Percentiles rank a stretch among this genome's conserved stretches.
phyloP scores from a whole-genome alignment of 2,329 filamentous ascomycete species.

The Magnaporthiopsis incrustans region DNA sequence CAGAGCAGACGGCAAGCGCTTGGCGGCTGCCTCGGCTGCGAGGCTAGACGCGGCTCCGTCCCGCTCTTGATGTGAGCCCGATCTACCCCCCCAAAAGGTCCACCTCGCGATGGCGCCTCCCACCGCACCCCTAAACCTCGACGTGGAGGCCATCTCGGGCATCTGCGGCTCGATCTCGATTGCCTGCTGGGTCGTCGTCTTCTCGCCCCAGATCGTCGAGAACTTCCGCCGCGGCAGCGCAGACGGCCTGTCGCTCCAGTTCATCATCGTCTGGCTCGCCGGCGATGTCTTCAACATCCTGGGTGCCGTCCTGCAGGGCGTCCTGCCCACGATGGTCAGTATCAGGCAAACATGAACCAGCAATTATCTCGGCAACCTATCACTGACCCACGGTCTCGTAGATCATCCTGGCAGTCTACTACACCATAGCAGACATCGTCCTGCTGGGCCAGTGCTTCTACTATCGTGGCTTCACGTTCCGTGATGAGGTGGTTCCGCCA shows the following conservation, averaged over 20 bases:
- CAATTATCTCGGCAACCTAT: not conserved
- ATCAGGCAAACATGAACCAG: not conserved
- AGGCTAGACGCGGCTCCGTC: not conserved
- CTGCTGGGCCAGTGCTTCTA: constrained; percentile 88
- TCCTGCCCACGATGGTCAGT: constrained; percentile 80
- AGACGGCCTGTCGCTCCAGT: constrained; percentile 42
- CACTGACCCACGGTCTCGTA: constrained; percentile 1
- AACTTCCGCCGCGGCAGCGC: constrained; percentile 18
- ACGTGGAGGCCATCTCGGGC: constrained; percentile 84
- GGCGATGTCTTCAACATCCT: constrained; percentile 53
- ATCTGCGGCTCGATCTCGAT: constrained; percentile 80
- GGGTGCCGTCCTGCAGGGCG: constrained; percentile 40
- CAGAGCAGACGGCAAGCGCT: not conserved
- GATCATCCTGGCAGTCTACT: constrained; percentile 20
- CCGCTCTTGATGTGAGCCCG: not conserved
- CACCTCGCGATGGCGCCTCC: constrained; percentile 42
- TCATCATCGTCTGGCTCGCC: constrained; percentile 85
- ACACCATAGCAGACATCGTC: constrained; percentile 36
- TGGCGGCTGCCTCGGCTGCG: not conserved
- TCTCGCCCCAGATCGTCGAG: constrained; percentile 78
- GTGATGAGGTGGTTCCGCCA: constrained; percentile 40
- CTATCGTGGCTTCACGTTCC: constrained; percentile 75
- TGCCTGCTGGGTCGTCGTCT: constrained; percentile 96
- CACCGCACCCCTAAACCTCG: constrained; percentile 56
- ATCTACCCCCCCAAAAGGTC: not conserved